Evolutionary conservation across 306 rosid species (phyloP), one percentile per base, ranked within the genome.

Genomic region (Astragalus glycyphyllos): DNA sequence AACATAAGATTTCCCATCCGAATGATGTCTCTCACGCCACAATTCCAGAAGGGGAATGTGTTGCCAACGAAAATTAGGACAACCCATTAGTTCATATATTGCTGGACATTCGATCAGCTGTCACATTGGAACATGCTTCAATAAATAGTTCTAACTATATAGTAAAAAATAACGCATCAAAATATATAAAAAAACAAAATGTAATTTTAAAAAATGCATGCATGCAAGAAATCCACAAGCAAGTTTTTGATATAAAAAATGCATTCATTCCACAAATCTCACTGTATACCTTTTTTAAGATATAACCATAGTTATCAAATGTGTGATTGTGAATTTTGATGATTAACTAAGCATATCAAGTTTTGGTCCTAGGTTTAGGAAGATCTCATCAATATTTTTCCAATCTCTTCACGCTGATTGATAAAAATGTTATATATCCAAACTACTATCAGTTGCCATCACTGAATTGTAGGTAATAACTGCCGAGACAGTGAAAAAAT

Each of bases 71-170:
- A 86, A 91, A 78, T 80, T 79, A 12, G 89, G 78, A 69, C 82
- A 57, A 8, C 89, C 90, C 91, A 86, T 87, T 71, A 94, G 82
- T 69, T 94, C 99, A 10, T 94, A 94, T 2, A 94, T 11, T n/a
- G 97, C 85, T 34, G 99, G 99, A 40, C 99, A 94, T 70, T 91
- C 99, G 73, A 91, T 87, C 77, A 91, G 85, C 99, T 94, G 95
- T 69, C 57, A 72, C 23, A 84, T 61, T 61, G 65, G 61, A 77
- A 81, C 68, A 81, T 64, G 26, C 65, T 50, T 60, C 68, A 80
- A 51, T 74, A 57, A 84, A 70, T 64, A 49, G 47, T 64, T 73
- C 34, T 48, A 69, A 35, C 56, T 47, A 74, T 47, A 65, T 59
- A 72, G 40, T 56, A 60, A 50, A 68, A 61, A 77, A 32, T 32